Percentiles rank a stretch among this genome's conserved stretches.
phyloP scores from a whole-genome alignment of 2,329 filamentous ascomycete species.

The Neopestalotiopsis sp. region DNA sequence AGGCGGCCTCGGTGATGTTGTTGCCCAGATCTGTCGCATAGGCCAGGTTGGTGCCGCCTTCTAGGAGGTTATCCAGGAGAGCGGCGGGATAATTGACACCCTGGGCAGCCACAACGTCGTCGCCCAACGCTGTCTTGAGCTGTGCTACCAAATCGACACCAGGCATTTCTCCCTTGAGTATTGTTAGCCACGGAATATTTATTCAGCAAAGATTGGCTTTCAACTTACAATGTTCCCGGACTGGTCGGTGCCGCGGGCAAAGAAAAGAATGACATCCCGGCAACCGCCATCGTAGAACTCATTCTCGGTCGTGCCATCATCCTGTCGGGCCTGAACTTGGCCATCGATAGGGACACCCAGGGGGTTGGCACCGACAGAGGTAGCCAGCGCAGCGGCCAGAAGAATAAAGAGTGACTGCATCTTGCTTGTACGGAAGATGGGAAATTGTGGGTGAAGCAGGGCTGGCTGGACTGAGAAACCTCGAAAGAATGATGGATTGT shows the following conservation, averaged over 20 bases:
- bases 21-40: slow-evolving; percentile 35
- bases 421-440: not conserved
- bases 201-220: not conserved
- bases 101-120: slow-evolving; percentile 23
- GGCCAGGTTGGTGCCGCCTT: slow-evolving; percentile 31
- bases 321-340: not conserved
- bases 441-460: not conserved
- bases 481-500: not conserved
- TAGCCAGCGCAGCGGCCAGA: slow-evolving; percentile 7
- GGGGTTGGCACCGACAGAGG: not conserved
- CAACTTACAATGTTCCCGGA: slow-evolving; percentile 43
- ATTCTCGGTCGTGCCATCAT: slow-evolving; percentile 30
- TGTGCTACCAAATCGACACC: slow-evolving; percentile 31
- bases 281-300: slow-evolving; percentile 43
- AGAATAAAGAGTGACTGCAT: slow-evolving; percentile 10
- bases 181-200: not conserved
- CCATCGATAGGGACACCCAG: not conserved
- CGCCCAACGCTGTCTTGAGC: slow-evolving; percentile 29
- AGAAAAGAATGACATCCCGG: slow-evolving; percentile 44
- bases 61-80: slow-evolving; percentile 34
- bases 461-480: not conserved
- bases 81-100: slow-evolving; percentile 34
- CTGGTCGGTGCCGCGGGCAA: slow-evolving; percentile 46
- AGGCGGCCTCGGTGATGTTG: slow-evolving; percentile 35
- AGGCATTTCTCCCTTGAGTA: slow-evolving; percentile 29